Evolutionary conservation across 306 rosid species (phyloP).

Genomic region (Aeschynomene evenia): DNA sequence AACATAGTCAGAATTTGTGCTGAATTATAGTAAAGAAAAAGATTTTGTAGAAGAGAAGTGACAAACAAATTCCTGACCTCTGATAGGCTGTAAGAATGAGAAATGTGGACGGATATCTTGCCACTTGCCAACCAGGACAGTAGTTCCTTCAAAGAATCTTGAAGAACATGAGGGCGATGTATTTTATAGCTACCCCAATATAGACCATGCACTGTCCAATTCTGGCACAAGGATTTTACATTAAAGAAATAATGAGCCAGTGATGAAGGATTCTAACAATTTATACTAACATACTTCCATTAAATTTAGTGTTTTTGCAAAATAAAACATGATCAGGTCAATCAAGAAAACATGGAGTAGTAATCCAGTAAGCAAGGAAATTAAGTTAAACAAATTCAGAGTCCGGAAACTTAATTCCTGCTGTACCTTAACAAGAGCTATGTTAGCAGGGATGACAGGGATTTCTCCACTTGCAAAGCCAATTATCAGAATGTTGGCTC

Average conservation of each 20-base stretch:
- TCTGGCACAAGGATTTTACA: constrained; percentile 50
- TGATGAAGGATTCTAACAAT: background rate
- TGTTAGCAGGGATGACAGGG: constrained; percentile 88
- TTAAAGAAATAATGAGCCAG: constrained; percentile 1
- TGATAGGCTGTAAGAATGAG: constrained; percentile 64
- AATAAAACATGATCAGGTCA: constrained; percentile 26
- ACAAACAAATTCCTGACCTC: constrained; percentile 60
- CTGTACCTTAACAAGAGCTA: constrained; percentile 90
- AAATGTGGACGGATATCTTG: constrained; percentile 69
- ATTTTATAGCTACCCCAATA: constrained; percentile 93
- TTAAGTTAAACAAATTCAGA: background rate
- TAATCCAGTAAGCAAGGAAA: constrained; percentile 22
- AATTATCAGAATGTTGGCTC: constrained; percentile 80
- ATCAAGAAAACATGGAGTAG: constrained; percentile 6
- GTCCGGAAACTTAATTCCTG: constrained; percentile 4
- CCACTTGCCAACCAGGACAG: constrained; percentile 78
- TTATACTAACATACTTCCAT: background rate
- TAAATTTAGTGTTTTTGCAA: constrained; percentile 6
- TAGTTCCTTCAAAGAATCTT: constrained; percentile 76
- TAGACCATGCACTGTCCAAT: constrained; percentile 98
- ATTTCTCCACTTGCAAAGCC: constrained; percentile 96
- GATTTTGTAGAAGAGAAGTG: background rate
- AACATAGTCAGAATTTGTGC: constrained; percentile 16
- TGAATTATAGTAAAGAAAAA: background rate
- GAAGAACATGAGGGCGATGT: constrained; percentile 70